Evolutionary conservation across 148 eudicot species (phyloP).

Genomic region (Silene uniflora): DNA sequence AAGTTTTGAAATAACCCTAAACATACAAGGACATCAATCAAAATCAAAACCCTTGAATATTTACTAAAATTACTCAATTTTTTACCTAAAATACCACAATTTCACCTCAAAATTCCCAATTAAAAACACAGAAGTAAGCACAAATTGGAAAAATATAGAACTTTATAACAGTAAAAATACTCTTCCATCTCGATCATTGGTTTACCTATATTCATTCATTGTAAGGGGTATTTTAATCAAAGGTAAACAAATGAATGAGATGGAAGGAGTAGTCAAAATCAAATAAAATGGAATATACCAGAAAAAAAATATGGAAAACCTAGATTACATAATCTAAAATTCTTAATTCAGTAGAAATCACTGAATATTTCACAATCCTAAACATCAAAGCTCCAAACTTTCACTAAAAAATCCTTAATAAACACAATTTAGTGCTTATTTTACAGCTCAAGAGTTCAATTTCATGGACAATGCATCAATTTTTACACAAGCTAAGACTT

Average conservation of each 20-base stretch:
- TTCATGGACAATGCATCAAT: not conserved
- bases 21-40: conserved; percentile 5
- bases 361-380: not conserved
- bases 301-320: conserved; percentile 8
- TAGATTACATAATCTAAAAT: not conserved
- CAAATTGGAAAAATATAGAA: not conserved
- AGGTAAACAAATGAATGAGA: no score
- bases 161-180: not conserved
- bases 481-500: not conserved
- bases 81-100: not conserved
- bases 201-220: no score
- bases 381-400: conserved; percentile 7
- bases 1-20: not conserved
- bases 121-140: not conserved
- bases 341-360: not conserved
- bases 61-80: not conserved
- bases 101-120: not conserved
- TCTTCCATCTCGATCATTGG: no score
- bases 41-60: conserved; percentile 1
- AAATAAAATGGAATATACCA: not conserved
- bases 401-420: conserved; percentile 6
- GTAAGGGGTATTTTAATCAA: no score
- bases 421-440: conserved; percentile 7
- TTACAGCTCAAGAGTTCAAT: not conserved
- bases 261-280: no score